Base-by-base conservation (phyloP, 257 asterid species). In the Solanum pennellii region DNA sequence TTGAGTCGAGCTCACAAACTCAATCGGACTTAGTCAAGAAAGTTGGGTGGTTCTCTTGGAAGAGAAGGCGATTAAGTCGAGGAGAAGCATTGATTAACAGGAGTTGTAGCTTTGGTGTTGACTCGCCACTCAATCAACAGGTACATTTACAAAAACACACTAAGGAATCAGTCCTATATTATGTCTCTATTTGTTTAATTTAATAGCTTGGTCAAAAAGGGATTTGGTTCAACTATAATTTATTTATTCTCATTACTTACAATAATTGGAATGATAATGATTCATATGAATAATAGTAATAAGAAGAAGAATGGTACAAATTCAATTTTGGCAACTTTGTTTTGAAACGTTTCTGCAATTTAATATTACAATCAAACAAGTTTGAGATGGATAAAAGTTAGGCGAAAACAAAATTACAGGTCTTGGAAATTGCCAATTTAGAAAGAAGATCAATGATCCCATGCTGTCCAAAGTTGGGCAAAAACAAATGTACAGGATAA, bases 11-110 rank as follows among this genome's bases (percentile, higher is more conserved):
- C 84, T 69, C 89, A 65, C 74, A 68, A 37, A 18, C 68, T 27
- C 87, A n/a, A 35, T 12, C 66, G n/a, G 92, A 91, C 86, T 21
- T 89, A 1, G 88, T 86, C 87, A 93, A 91, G 90, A 95, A 91
- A 85, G 87, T 80, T 37, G 92, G 93, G 12, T 91, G 95, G 89
- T 93, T 95, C 79, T 89, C 94, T 15, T 92, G 96, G 96, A 94
- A 91, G 88, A 92, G 90, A 35, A 89, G 90, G 65, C 88, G 92
- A 33, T 91, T 94, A 87, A 93, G 96, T 88, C 87, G 86, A 91
- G 92, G 84, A 74, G 94, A 88, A 56, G 80, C 90, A n/a, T 52
- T 68, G 6, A 88, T 88, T 52, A 86, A 91, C 37, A 90, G 87
- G 41, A 83, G 72, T 39, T 83, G 82, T 80, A 33, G 83, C 66